phyloP scores from a whole-genome alignment of 345 rosid genomes.

The Syzygium grande region DNA sequence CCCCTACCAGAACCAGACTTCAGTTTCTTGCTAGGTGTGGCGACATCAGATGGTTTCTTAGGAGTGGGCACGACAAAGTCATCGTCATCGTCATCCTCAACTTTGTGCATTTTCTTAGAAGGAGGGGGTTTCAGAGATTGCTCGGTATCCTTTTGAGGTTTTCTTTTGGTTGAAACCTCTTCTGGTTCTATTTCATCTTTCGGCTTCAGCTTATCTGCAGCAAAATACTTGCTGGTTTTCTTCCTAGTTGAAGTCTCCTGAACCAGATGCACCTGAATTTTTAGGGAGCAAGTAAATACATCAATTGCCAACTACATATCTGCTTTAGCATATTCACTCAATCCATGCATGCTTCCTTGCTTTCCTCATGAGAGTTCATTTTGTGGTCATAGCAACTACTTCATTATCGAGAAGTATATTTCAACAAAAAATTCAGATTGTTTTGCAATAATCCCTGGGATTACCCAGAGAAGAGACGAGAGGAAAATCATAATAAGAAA shows the following conservation, averaged over 20 bases:
- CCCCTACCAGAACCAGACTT: conserved; percentile 71
- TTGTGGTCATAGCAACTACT: background rate
- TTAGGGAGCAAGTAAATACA: background rate
- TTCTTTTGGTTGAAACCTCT: conserved; percentile 63
- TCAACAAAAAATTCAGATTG: background rate
- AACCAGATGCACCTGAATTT: conserved; percentile 31
- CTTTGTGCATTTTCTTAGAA: conserved; percentile 37
- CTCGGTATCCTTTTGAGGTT: conserved; percentile 27
- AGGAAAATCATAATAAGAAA: background rate
- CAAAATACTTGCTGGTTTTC: conserved; percentile 96
- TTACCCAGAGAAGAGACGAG: background rate
- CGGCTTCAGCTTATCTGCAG: conserved; percentile 47
- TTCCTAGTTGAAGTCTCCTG: conserved; percentile 49
- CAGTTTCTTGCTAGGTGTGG: conserved; percentile 71
- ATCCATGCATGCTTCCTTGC: background rate
- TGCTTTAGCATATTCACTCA: background rate
- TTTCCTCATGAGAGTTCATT: background rate
- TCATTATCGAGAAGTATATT: background rate
- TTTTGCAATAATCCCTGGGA: background rate
- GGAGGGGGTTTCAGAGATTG: conserved; percentile 38
- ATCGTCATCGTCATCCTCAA: conserved; percentile 46
- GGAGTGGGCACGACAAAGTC: conserved; percentile 50
- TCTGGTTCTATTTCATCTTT: conserved; percentile 44
- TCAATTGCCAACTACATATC: background rate
- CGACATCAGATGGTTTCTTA: conserved; percentile 30